Base-by-base conservation (phyloP, 495 filamentous ascomycete genomes). In the Penicillium egyptiacum region DNA sequence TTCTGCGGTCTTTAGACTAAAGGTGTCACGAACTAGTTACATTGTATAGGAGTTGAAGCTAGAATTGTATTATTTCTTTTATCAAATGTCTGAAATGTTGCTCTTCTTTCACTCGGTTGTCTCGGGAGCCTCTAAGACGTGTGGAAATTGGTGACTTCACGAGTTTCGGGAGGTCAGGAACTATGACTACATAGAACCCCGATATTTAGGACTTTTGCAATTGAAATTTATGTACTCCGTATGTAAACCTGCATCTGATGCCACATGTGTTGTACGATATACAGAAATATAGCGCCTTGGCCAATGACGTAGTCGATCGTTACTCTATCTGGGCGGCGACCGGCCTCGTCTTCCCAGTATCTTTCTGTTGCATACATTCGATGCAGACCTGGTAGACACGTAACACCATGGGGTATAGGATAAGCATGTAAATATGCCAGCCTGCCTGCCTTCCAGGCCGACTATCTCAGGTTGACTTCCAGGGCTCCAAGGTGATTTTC, bases 281-380 rank as follows among this genome's bases (percentile, higher is more conserved):
- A 39, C 35, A 39, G 35, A 39, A 39, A 39, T 39, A 39, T 53
- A 55, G 51, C 33, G 55, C 50, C 39, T 25, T 16, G 22, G 33
- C 30, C 30, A 37, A 53, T 67, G 59, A 67, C 59, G 57, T 61
- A 65, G 59, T 58, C 55, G 62, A 66, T 68, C 63, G 37, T 35
- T 68, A 30, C 65, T 60, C 14, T n/a, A 35, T 64, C 53, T 20
- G 61, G 57, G 35, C 17, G 22, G 28, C 11, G 30, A 33, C 30
- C 5, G 30, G 11, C 11, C n/a, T 11, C 37, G 16, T 31, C 17
- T 35, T 11, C 5, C 40, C 20, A 5, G 4, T 6, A 12, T 47
- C 3, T 8, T 39, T 3, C 35, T 17, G 2, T 39, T 39, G 17
- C 5, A 2, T n/a, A 4, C 7, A n/a, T 39, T 33, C 30, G 10